Base-by-base conservation (phyloP, 2,329 filamentous ascomycete species). In the Aspergillus clavatus region DNA sequence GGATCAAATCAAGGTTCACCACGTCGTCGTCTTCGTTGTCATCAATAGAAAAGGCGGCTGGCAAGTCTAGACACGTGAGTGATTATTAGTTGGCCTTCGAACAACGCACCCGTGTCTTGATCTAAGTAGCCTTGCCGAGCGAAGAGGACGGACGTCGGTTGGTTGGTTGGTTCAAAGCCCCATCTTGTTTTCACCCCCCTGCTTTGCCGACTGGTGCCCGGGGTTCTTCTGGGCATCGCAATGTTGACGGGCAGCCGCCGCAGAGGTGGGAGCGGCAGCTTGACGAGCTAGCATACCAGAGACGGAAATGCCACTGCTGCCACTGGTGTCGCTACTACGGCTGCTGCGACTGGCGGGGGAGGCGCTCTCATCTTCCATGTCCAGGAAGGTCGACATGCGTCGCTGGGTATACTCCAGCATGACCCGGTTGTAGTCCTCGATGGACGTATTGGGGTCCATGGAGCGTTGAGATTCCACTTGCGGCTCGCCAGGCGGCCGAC, bases 401-500 rank as follows among this genome's bases (percentile, higher is more conserved):
- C 58, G 62, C 29, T 68, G 63, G 11, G 66, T 68, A 39, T 69
- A 65, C 36, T 65, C 56, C 29, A 68, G 54, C 66, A 69, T 68
- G 40, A 63, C 57, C 19, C 64, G 63, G 50, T 63, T 67, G 46
- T 69, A 69, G 47, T 67, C 65, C 37, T 66, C 65, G n/a, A 69
- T 45, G 3, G 64, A 64, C 4, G 43, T 50, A 7, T 43, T 48
- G 33, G 62, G 58, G 31, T 63, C 54, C n/a, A 51, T 23, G 21
- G 58, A 42, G 18, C 49, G 54, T 23, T 53, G 40, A 3, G 48
- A 50, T 12, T 58, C 42, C 8, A 61, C 37, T 31, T 48, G 40
- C 18, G 27, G 42, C 19, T 53, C 51, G 1, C 40, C 47, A 7
- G 52, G 43, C 40, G 57, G 54, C 8, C 52, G 47, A 35, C 44